Evolutionary conservation across 192 early-diverging fungal species (phyloP).

Genomic region (Backusella luteola): DNA sequence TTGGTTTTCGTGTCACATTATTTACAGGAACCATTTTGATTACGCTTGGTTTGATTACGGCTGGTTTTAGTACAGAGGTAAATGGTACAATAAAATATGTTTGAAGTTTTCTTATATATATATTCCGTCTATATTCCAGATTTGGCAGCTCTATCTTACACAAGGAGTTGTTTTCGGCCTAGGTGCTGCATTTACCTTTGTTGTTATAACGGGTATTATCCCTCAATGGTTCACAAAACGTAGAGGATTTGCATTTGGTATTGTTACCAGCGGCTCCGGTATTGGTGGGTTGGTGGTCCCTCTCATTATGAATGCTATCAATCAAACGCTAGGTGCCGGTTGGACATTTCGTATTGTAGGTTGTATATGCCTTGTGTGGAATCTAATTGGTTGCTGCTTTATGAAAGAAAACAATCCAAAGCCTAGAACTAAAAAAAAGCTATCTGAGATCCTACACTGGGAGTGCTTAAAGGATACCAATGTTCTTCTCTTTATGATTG

Average conservation of each 20-base stretch:
- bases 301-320: conserved; percentile 51
- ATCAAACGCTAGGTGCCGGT: conserved; percentile 47
- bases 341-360: conserved; percentile 45
- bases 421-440: not conserved
- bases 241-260: conserved; percentile 53
- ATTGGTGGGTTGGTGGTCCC: conserved; percentile 69
- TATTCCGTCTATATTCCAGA: not conserved
- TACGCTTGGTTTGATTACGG: conserved; percentile 11
- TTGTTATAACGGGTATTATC: conserved; percentile 31
- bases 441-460: no score
- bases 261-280: conserved; percentile 60
- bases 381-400: not conserved
- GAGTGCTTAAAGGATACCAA: no score
- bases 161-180: conserved; percentile 56
- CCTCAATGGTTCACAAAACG: conserved; percentile 58
- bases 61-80: conserved; percentile 26
- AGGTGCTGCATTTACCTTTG: conserved; percentile 31
- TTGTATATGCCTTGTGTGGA: conserved; percentile 12
- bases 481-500: conserved; percentile 22
- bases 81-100: not conserved
- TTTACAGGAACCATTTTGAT: conserved; percentile 1
- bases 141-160: conserved; percentile 57
- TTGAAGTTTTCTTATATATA: no score
- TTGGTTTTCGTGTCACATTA: conserved; percentile 7
- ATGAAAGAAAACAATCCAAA: conserved; percentile 13